Evolutionary conservation across 108 stramenopile genomes (phyloP).

Genomic region (Craspedostauros australis): DNA sequence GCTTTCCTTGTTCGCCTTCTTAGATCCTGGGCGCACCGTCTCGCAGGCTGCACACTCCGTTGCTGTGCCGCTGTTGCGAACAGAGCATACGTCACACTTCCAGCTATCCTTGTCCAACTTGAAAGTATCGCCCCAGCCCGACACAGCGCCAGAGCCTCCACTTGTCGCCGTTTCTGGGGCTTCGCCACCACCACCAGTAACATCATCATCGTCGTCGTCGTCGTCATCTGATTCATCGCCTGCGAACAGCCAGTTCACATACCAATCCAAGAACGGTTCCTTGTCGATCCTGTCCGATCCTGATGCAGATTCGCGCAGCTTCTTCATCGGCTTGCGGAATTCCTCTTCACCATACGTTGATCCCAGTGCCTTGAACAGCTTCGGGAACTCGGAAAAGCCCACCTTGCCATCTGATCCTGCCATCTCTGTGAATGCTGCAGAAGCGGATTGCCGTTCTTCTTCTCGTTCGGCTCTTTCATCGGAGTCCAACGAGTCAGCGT

Average conservation of each 20-base stretch:
- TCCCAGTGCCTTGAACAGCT: conserved; percentile 65
- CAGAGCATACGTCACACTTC: conserved; percentile 75
- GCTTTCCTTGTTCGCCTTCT: too few species aligned
- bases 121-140: conserved; percentile 15
- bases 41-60: conserved; percentile 69
- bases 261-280: conserved; percentile 60
- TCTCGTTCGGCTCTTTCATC: conserved; percentile 35
- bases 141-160: background rate
- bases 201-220: conserved; percentile 25
- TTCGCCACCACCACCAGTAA: background rate
- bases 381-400: conserved; percentile 40
- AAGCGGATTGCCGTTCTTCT: conserved; percentile 53
- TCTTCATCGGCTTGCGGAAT: conserved; percentile 43
- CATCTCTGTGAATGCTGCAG: conserved; percentile 25
- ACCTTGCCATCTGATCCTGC: conserved; percentile 10
- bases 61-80: conserved; percentile 40
- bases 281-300: conserved; percentile 4
- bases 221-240: conserved; percentile 50
- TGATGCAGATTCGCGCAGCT: conserved; percentile 26
- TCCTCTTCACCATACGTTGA: conserved; percentile 81
- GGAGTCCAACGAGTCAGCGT: conserved; percentile 30
- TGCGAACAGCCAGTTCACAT: conserved; percentile 76
- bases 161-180: background rate
- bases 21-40: conserved; percentile 50
- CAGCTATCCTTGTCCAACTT: conserved; percentile 52